phyloP scores from a whole-genome alignment of 139 green algal species.

The Haematococcus lacustris region DNA sequence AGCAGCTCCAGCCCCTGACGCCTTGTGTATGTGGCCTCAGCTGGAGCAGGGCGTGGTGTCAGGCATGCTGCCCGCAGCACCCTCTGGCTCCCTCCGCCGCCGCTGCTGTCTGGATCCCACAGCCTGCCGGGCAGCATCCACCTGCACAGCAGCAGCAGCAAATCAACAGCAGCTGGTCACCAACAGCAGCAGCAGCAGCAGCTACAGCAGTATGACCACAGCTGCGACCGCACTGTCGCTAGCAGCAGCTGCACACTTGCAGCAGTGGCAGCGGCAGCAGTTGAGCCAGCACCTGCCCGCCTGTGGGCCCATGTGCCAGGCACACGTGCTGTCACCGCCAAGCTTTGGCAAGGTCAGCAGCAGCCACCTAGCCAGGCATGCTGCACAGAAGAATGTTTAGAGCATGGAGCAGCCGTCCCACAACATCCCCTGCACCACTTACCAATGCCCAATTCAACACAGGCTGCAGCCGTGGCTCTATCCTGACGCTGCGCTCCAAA shows the following conservation, averaged over 20 bases:
- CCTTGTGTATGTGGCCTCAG: no score
- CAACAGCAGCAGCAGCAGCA: no score
- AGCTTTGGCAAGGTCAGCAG: no score
- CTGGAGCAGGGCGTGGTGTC: background rate
- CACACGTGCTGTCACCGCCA: no score
- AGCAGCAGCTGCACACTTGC: background rate
- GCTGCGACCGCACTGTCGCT: no score
- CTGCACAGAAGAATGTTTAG: background rate
- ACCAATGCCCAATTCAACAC: constrained; percentile 29
- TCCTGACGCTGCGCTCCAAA: constrained; percentile 41
- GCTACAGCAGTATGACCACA: no score
- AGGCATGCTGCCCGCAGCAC: background rate
- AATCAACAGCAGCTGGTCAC: background rate
- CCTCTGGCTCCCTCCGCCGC: background rate
- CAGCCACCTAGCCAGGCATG: no score
- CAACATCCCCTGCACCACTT: background rate
- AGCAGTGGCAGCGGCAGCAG: background rate
- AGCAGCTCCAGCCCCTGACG: no score
- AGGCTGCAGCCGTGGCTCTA: constrained; percentile 10
- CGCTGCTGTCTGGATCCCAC: background rate
- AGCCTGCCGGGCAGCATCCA: background rate
- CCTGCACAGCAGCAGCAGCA: background rate
- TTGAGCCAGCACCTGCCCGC: background rate
- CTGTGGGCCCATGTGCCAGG: background rate
- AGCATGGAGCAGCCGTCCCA: background rate